Percentiles rank a stretch among this genome's conserved stretches.
Conservation (phyloP, 495 filamentous ascomycete genomes). For the Penicillium ucsense region DNA sequence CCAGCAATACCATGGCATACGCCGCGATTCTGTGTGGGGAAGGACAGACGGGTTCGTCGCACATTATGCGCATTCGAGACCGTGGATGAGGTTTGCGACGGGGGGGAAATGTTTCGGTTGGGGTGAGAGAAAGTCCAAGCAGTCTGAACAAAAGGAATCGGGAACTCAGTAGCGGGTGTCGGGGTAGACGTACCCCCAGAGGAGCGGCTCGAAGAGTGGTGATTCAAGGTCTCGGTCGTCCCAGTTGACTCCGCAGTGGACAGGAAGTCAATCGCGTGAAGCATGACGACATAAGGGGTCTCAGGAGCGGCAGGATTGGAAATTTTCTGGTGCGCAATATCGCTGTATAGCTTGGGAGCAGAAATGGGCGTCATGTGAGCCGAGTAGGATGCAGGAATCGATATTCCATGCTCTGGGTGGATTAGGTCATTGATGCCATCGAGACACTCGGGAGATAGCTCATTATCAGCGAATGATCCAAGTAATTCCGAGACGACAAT, state of each 20-base stretch:
- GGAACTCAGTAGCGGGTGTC: slow-evolving; percentile 21
- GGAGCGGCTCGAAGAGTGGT: slow-evolving; percentile 14
- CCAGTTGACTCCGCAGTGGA: slow-evolving; percentile 28
- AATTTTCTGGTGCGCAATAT: slow-evolving; percentile 52
- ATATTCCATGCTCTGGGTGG: slow-evolving; percentile 70
- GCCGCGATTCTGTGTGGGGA: slow-evolving; percentile 61
- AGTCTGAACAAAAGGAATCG: slow-evolving; percentile 29
- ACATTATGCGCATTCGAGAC: slow-evolving; percentile 79
- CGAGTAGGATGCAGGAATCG: slow-evolving; percentile 85
- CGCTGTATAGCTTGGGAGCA: slow-evolving; percentile 76
- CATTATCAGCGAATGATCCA: slow-evolving; percentile 86
- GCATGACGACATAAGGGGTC: slow-evolving; percentile 85
- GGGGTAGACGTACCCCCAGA: slow-evolving; percentile 19
- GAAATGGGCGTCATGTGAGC: slow-evolving; percentile 85
- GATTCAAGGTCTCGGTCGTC: slow-evolving; percentile 2
- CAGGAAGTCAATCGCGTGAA: slow-evolving; percentile 81
- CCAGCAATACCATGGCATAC: slow-evolving; percentile 87
- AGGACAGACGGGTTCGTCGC: slow-evolving; percentile 62
- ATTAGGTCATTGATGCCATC: slow-evolving; percentile 85
- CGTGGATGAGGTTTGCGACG: slow-evolving; percentile 21
- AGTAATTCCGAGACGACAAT: slow-evolving; percentile 91
- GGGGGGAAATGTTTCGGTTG: slow-evolving; percentile 31
- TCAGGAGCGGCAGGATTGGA: slow-evolving; percentile 63
- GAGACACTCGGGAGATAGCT: slow-evolving; percentile 81
- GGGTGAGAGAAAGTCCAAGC: slow-evolving; percentile 43